Evolutionary conservation across 495 filamentous ascomycete genomes (phyloP).

Genomic region (Staphylotrichum tortipilum): DNA sequence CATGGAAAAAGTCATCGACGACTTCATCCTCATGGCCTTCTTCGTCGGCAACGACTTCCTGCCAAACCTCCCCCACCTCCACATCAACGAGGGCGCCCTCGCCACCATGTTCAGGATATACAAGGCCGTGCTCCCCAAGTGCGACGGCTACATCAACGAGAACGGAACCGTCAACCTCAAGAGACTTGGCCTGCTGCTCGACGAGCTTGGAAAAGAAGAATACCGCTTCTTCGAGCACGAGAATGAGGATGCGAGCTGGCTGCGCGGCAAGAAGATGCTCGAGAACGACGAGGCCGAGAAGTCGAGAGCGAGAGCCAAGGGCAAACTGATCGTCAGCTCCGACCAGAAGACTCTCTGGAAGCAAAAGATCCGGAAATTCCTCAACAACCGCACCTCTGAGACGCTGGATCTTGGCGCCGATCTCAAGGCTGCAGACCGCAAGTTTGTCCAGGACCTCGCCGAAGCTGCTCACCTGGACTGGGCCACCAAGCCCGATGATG

Average conservation of each 20-base stretch:
- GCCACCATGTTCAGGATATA: slow-evolving; percentile 96
- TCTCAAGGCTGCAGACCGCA: slow-evolving; percentile 77
- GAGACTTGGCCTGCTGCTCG: slow-evolving; percentile 67
- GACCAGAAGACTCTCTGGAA: slow-evolving; percentile 75
- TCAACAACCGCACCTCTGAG: slow-evolving; percentile 48
- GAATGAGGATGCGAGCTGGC: slow-evolving; percentile 80
- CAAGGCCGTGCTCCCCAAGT: slow-evolving; percentile 78
- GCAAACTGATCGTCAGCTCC: slow-evolving; percentile 66
- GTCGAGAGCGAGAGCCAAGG: slow-evolving; percentile 45
- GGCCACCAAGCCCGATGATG: slow-evolving; percentile 67
- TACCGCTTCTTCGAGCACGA: slow-evolving; percentile 87
- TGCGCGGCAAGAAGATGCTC: slow-evolving; percentile 69
- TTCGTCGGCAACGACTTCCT: slow-evolving; percentile 99
- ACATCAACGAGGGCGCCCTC: slow-evolving; percentile 97
- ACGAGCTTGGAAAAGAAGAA: slow-evolving; percentile 74
- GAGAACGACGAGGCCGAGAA: slow-evolving; percentile 44
- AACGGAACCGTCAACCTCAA: slow-evolving; percentile 80
- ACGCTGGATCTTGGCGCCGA: slow-evolving; percentile 63
- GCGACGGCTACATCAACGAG: slow-evolving; percentile 95
- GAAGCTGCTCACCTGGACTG: slow-evolving; percentile 73
- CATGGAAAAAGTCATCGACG: slow-evolving; percentile 94
- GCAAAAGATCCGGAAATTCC: slow-evolving; percentile 65
- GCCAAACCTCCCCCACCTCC: slow-evolving; percentile 88
- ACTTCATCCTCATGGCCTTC: slow-evolving; percentile 99
- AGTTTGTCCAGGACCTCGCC: slow-evolving; percentile 84